Evolutionary conservation across 2,329 filamentous ascomycete species (phyloP).

Genomic region (Colletotrichum sp.): DNA sequence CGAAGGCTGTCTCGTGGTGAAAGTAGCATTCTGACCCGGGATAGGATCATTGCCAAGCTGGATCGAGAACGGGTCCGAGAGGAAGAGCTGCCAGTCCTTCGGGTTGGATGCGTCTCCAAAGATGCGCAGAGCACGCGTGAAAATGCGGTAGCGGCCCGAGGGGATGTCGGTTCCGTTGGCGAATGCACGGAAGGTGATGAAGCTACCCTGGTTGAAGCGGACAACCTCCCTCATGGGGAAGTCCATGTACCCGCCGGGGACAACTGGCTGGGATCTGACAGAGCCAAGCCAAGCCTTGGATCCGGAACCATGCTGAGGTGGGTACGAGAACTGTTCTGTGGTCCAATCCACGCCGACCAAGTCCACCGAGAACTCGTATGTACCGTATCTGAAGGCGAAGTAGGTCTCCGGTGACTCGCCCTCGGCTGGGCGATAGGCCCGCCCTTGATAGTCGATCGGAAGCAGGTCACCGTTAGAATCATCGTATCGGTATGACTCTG

Average conservation of each 20-base stretch:
- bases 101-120: conserved; percentile 50
- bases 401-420: conserved; percentile 22
- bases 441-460: conserved; percentile 20
- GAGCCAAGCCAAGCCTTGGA: conserved; percentile 16
- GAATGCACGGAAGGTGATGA: conserved; percentile 17
- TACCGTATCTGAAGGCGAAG: conserved; percentile 25
- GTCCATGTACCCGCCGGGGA: neutral
- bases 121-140: conserved; percentile 52
- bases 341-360: conserved; percentile 22
- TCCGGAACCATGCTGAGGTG: conserved; percentile 4
- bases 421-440: conserved; percentile 16
- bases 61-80: conserved; percentile 33
- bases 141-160: conserved; percentile 23
- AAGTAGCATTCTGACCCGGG: neutral
- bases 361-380: conserved; percentile 24
- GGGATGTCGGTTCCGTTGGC: conserved; percentile 20
- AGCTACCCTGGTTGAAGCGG: conserved; percentile 16
- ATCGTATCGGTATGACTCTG: conserved; percentile 22
- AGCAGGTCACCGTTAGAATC: conserved; percentile 8
- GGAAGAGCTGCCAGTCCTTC: conserved; percentile 50
- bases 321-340: conserved; percentile 19
- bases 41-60: conserved; percentile 19
- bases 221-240: conserved; percentile 11
- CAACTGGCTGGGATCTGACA: neutral
- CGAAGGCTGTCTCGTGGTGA: neutral